Evolutionary conservation across 2,329 filamentous ascomycete species (phyloP), one percentile per base, ranked within the genome.

Genomic region (Aspergillus nomiae): DNA sequence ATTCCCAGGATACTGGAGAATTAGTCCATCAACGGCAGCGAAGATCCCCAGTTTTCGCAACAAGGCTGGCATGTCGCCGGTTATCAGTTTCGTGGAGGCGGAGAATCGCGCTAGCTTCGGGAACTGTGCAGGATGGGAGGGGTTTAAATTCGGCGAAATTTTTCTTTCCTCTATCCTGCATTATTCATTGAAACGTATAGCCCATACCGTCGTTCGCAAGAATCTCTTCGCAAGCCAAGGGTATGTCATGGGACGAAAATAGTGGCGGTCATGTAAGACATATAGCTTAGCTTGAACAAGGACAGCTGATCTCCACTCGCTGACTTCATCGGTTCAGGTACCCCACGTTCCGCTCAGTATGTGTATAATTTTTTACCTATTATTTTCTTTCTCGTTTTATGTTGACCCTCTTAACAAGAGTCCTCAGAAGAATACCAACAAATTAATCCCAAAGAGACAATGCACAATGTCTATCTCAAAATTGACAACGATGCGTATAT

Each of bases 1-100:
- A 65, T 71, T 88, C 21, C 86, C 83, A 34, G 90, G 81, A 30
- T 91, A 89, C 72, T 95, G 92, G 51, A 97, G 84, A 67, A 96
- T 83, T 58, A 97, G 84, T 62, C 93, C 93, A 73, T 97, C 93
- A 59, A 90, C 87, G 30, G 92, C 89, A 60, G 93, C 92, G 77
- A 90, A 90, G 69, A 97, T 87, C 67, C 93, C 76, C 60, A 96
- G 81, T 79, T 95, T 96, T 75, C 91, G 90, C 63, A 91, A 88
- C 64, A 96, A 82, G 68, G 86, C 85, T 61, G 92, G 89, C 92
- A 96, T 95, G 59, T 64, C 60, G 65, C 60, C 28, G 51, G 38
- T 41, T 61, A 59, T 66, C 45, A 60, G 61, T 38, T 58, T 60
- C 56, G 64, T 58, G 38, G 45, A 56, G 59, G 56, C 16, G 54